Evolutionary conservation across 169 alveolate genomes (phyloP).

Genomic region (Plasmodium coatneyi): DNA sequence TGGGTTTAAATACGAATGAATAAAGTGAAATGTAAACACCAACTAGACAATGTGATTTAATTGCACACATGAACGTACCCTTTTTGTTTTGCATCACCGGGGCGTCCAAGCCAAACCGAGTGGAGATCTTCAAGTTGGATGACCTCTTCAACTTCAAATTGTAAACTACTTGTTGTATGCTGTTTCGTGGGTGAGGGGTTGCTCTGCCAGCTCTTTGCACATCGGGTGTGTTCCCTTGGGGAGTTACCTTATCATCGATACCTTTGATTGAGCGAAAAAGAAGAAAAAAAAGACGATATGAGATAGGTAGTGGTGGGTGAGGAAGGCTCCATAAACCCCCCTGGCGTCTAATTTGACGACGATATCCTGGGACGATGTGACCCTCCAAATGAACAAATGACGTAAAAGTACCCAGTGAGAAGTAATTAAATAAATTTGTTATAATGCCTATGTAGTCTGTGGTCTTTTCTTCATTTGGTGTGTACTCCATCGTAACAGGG

Average conservation of each 20-base stretch:
- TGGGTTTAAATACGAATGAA: background rate
- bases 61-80: background rate
- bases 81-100: background rate
- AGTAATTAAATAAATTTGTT: conserved; percentile 32
- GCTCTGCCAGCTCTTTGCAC: background rate
- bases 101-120: background rate
- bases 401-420: conserved; percentile 19
- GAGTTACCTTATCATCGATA: background rate
- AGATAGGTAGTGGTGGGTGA: background rate
- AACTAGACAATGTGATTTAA: background rate
- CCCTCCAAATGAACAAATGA: background rate
- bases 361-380: background rate
- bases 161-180: conserved; percentile 54
- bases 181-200: background rate
- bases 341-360: background rate
- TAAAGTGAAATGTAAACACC: background rate
- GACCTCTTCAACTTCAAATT: conserved; percentile 37
- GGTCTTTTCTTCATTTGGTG: conserved; percentile 15
- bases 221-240: background rate
- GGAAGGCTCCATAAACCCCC: background rate
- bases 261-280: conserved; percentile 29
- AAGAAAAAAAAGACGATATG: background rate
- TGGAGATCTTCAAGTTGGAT: background rate
- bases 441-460: conserved; percentile 11
- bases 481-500: background rate